These are phyloP conservation scores for Kappamyces sp. DNA, from an alignment of 192 early-diverging fungal genomes.

Conservation along the genomic window DNA sequence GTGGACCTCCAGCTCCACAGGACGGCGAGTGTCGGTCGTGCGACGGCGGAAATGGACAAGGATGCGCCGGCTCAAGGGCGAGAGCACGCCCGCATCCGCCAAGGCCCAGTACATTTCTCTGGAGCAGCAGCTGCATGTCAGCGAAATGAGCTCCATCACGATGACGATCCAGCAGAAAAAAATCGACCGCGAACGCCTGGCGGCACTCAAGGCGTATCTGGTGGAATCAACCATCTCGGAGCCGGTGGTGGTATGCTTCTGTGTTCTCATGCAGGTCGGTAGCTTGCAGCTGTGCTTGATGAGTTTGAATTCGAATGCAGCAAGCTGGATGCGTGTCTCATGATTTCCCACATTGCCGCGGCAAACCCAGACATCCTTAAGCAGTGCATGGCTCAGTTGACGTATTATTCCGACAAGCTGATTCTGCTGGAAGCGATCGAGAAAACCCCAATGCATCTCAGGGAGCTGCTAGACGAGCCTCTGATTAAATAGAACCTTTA, in stretches of 20 bases:
- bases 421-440: neutral
- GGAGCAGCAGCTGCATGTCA: conserved; percentile 2
- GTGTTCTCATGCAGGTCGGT: neutral
- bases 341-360: neutral
- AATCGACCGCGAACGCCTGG: conserved; percentile 1
- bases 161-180: conserved; percentile 17
- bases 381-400: neutral
- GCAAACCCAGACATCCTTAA: neutral
- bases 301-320: conserved; percentile 11
- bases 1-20: neutral
- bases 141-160: too few species aligned
- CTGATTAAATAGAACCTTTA: too few species aligned
- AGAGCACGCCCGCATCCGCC: neutral
- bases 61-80: neutral
- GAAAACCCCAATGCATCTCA: too few species aligned
- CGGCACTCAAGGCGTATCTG: neutral
- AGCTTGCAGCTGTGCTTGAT: conserved; percentile 7
- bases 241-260: neutral
- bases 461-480: too few species aligned
- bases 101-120: neutral
- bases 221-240: neutral
- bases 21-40: neutral
- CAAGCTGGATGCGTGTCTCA: conserved; percentile 5
- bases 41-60: conserved; percentile 10
- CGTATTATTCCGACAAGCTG: conserved; percentile 10